phyloP scores from a whole-genome alignment of 176 grass and related monocot genomes.

The Saccharum spontaneum region DNA sequence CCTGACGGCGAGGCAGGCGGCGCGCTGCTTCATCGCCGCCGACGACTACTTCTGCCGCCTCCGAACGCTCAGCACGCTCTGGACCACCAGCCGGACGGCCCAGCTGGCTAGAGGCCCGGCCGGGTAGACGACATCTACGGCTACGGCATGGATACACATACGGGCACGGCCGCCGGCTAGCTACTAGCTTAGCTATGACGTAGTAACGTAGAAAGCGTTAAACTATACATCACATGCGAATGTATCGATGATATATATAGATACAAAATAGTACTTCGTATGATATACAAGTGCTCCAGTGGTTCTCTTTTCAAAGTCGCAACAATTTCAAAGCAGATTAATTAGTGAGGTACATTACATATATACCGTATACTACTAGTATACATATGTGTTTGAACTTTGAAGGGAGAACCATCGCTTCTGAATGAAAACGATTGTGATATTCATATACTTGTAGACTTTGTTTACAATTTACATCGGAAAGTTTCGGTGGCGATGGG shows the following conservation, averaged over 20 bases:
- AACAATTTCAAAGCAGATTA: neutral
- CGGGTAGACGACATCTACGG: neutral
- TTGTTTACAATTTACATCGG: neutral
- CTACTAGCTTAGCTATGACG: neutral
- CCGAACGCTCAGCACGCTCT: slow-evolving; percentile 52
- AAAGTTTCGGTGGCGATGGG: neutral
- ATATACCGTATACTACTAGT: neutral
- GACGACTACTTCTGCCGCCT: slow-evolving; percentile 61
- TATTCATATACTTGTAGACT: neutral
- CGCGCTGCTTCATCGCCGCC: slow-evolving; percentile 47
- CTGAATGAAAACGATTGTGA: neutral
- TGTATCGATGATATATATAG: neutral
- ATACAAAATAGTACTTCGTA: neutral
- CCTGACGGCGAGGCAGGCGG: slow-evolving; percentile 51
- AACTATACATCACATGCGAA: neutral
- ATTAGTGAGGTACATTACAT: neutral
- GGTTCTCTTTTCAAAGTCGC: neutral
- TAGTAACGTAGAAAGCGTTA: neutral
- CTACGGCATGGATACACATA: neutral
- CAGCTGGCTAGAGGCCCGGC: slow-evolving; percentile 15
- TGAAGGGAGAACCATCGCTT: neutral
- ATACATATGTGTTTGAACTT: neutral
- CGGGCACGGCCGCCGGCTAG: neutral
- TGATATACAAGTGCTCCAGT: neutral
- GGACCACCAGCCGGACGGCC: slow-evolving; percentile 24